Conservation (phyloP, 2,329 filamentous ascomycete species). For the Bipolaris zeicola region DNA sequence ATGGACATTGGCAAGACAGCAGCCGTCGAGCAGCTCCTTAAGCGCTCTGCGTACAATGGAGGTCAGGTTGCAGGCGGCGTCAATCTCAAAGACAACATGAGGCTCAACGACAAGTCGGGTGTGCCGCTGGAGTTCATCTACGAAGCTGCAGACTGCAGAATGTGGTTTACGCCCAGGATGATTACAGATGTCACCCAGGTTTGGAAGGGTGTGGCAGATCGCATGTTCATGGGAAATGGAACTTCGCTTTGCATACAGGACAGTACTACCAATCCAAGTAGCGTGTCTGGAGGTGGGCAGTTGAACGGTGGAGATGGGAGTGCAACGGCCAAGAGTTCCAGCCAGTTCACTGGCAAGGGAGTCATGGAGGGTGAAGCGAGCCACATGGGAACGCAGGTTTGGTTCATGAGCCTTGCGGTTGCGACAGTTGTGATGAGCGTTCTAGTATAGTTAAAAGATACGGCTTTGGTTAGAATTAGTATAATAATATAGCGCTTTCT, state of each 20-base stretch:
- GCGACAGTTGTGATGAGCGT: background rate
- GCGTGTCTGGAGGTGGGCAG: constrained; percentile 41
- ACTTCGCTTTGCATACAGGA: constrained; percentile 34
- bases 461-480: background rate
- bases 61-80: constrained; percentile 38
- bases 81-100: constrained; percentile 47
- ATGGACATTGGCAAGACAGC: constrained; percentile 40
- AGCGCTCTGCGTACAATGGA: constrained; percentile 34
- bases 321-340: constrained; percentile 9
- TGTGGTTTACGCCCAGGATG: constrained; percentile 49
- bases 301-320: constrained; percentile 32
- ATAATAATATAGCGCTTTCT: background rate
- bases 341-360: constrained; percentile 6
- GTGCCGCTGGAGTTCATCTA: constrained; percentile 51
- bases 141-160: constrained; percentile 49
- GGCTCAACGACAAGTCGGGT: constrained; percentile 43
- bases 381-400: background rate
- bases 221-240: constrained; percentile 41
- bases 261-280: constrained; percentile 38
- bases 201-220: constrained; percentile 48
- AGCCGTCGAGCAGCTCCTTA: constrained; percentile 42
- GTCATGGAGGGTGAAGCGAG: background rate
- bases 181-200: constrained; percentile 42
- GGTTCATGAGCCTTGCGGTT: background rate
- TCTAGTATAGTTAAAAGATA: background rate